Evolutionary conservation across 2,329 filamentous ascomycete species (phyloP).

Genomic region (Sphaerostilbella broomeana): DNA sequence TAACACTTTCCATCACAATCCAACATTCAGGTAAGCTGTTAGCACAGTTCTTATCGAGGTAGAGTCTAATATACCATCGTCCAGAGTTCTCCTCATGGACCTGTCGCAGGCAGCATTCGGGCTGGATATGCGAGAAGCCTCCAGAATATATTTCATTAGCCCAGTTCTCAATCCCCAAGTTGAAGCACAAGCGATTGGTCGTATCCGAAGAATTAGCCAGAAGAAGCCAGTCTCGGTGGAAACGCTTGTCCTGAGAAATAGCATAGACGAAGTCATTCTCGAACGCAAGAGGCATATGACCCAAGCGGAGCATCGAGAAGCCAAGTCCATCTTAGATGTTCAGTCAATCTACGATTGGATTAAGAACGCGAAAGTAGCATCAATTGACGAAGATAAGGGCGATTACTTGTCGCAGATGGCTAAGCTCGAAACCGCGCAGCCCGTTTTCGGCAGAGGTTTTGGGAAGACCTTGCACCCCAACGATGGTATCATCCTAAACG

Average conservation of each 20-base stretch:
- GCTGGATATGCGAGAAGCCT: constrained; percentile 76
- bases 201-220: constrained; percentile 83
- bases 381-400: constrained; percentile 21
- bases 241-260: constrained; percentile 72
- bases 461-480: constrained; percentile 37
- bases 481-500: constrained; percentile 35
- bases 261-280: constrained; percentile 80
- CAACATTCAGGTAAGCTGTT: constrained; percentile 46
- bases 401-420: constrained; percentile 43
- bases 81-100: constrained; percentile 77
- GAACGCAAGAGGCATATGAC: constrained; percentile 69
- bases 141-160: constrained; percentile 81
- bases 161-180: constrained; percentile 80
- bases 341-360: constrained; percentile 54
- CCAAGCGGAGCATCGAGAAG: constrained; percentile 51
- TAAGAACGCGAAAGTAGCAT: constrained; percentile 41
- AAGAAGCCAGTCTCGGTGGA: constrained; percentile 73
- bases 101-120: constrained; percentile 84
- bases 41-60: not conserved
- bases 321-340: constrained; percentile 53
- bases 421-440: constrained; percentile 37
- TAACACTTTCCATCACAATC: constrained; percentile 65
- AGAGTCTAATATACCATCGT: not conserved
- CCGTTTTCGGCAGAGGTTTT: constrained; percentile 46
- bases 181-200: constrained; percentile 86